phyloP scores from a whole-genome alignment of 345 rosid genomes.

The Brassica cretica region DNA sequence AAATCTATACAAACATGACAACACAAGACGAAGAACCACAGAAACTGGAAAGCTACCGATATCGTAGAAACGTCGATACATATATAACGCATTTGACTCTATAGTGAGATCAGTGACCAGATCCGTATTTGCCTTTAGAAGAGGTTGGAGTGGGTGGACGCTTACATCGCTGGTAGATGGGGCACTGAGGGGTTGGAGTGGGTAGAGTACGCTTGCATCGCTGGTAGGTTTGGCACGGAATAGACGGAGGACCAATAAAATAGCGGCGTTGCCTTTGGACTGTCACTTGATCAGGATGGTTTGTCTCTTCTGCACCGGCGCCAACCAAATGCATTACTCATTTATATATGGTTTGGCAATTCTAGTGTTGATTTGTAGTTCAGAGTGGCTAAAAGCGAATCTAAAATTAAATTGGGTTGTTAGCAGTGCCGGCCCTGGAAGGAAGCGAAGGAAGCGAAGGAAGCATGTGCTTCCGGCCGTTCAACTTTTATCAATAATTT shows the following conservation, averaged over 20 bases:
- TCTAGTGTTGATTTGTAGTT: neutral
- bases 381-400: neutral
- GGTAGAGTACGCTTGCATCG: neutral
- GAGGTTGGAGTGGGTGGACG: neutral
- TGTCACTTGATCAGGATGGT: neutral
- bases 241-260: neutral
- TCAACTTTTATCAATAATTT: too few relatives aligned
- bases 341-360: neutral
- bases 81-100: neutral
- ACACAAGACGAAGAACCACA: neutral
- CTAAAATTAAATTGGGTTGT: neutral
- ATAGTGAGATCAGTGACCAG: neutral
- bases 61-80: neutral
- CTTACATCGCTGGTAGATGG: neutral
- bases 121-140: neutral
- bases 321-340: neutral
- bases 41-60: neutral
- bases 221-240: neutral
- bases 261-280: neutral
- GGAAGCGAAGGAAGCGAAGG: too few relatives aligned
- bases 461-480: too few relatives aligned
- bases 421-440: too few relatives aligned
- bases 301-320: neutral
- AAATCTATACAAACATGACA: neutral
- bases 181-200: neutral